phyloP scores from a whole-genome alignment of 306 rosid genomes.

The Sphenostylis stenocarpa region DNA sequence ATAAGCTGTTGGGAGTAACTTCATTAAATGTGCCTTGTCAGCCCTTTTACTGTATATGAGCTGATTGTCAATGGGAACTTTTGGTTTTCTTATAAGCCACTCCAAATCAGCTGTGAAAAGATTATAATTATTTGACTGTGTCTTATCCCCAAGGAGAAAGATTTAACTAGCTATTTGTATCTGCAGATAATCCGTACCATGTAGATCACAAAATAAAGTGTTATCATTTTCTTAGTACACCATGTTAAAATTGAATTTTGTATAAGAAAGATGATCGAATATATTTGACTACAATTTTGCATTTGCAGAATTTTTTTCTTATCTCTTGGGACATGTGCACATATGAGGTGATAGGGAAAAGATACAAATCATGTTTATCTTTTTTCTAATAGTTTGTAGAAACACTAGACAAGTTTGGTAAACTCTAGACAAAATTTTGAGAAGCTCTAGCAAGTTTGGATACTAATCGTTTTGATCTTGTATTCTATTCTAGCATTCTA shows the following conservation, averaged over 20 bases:
- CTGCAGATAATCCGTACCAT: not conserved
- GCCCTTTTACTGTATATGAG: not conserved
- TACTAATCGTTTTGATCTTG: slow-evolving; percentile 15
- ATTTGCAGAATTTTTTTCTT: not conserved
- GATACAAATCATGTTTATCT: not conserved
- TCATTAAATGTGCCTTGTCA: slow-evolving; percentile 11
- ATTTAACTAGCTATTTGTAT: not conserved
- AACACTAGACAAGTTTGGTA: not conserved
- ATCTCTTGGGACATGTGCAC: slow-evolving; percentile 8
- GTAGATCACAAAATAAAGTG: not conserved
- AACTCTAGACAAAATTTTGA: not conserved
- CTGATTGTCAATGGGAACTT: not conserved
- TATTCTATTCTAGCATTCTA: slow-evolving; percentile 37
- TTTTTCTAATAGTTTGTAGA: not conserved
- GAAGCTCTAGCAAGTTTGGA: not conserved
- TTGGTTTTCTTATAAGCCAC: slow-evolving; percentile 5
- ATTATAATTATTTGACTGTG: not conserved
- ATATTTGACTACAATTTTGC: not conserved
- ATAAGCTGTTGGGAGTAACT: slow-evolving; percentile 1
- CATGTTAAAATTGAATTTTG: not conserved
- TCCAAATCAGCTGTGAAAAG: not conserved
- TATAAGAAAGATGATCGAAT: not conserved
- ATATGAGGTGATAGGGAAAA: not conserved
- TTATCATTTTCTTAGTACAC: not conserved
- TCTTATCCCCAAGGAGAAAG: not conserved